Conservation (phyloP, 257 asterid genomes). For the Rauvolfia tetraphylla region DNA sequence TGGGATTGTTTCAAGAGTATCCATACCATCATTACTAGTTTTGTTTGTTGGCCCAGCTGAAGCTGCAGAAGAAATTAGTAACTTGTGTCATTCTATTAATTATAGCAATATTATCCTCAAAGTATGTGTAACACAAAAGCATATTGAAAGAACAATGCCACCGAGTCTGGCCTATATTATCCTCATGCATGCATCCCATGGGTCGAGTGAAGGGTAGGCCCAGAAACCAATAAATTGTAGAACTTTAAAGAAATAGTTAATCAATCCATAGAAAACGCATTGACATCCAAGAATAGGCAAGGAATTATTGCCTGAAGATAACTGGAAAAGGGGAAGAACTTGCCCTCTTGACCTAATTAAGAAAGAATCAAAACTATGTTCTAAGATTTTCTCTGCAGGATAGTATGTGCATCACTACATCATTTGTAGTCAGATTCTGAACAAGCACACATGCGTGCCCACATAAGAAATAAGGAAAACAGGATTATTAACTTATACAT, state of each 20-base stretch:
- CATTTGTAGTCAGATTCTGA: background rate
- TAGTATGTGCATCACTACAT: background rate
- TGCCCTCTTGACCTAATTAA: background rate
- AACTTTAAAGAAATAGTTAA: background rate
- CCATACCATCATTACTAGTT: slow-evolving; percentile 57
- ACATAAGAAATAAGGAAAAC: background rate
- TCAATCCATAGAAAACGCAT: background rate
- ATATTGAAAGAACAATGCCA: background rate
- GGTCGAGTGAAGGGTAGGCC: background rate
- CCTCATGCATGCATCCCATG: background rate
- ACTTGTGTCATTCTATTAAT: background rate
- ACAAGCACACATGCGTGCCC: background rate
- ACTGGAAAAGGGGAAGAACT: background rate
- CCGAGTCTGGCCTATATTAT: background rate
- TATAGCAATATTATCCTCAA: background rate
- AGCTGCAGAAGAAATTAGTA: slow-evolving; percentile 36
- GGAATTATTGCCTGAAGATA: background rate
- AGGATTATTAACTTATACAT: background rate
- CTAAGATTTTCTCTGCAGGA: background rate
- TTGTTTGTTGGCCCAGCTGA: slow-evolving; percentile 43
- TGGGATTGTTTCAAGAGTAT: slow-evolving; percentile 79
- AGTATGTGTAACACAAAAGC: background rate
- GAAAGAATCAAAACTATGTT: background rate
- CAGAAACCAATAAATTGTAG: background rate
- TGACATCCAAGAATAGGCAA: background rate